phyloP scores from a whole-genome alignment of 768 basidiomycete species.

The Pulveroboletus sp. region DNA sequence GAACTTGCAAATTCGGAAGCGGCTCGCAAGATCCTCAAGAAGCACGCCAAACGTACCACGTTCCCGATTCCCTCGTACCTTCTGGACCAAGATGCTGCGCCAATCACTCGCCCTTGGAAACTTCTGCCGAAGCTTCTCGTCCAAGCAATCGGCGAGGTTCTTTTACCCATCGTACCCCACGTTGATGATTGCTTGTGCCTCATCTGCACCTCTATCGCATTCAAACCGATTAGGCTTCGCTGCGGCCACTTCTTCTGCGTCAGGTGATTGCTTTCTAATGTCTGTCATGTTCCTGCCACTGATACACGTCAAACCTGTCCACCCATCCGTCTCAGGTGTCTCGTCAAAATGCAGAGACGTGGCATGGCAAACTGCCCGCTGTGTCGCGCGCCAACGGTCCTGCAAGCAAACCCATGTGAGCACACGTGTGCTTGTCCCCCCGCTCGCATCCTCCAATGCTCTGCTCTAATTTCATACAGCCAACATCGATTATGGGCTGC shows the following conservation, averaged over 20 bases:
- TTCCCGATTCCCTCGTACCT: slow-evolving; percentile 52
- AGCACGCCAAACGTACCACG: slow-evolving; percentile 86
- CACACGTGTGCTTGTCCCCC: slow-evolving; percentile 2
- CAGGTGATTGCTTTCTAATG: slow-evolving; percentile 31
- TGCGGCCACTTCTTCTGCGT: slow-evolving; percentile 83
- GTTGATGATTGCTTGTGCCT: slow-evolving; percentile 83
- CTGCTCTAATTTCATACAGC: slow-evolving; percentile 34
- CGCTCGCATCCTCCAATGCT: background rate
- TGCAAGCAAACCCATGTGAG: slow-evolving; percentile 73
- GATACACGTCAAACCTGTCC: slow-evolving; percentile 9
- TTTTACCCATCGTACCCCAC: slow-evolving; percentile 76
- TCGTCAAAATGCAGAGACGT: slow-evolving; percentile 89
- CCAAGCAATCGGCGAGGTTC: slow-evolving; percentile 74
- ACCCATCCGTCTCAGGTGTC: slow-evolving; percentile 38
- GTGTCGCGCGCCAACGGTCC: slow-evolving; percentile 74
- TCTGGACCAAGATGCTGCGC: slow-evolving; percentile 24
- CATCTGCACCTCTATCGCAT: slow-evolving; percentile 87
- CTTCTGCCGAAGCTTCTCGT: slow-evolving; percentile 64
- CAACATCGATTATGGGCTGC: slow-evolving; percentile 73
- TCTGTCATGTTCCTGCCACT: background rate
- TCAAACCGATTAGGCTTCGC: slow-evolving; percentile 80
- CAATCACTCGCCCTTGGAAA: slow-evolving; percentile 24
- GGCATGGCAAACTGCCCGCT: slow-evolving; percentile 75
- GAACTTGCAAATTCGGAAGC: slow-evolving; percentile 84
- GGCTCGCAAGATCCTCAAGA: slow-evolving; percentile 89